Evolutionary conservation across 495 filamentous ascomycete species (phyloP).

Genomic region (Parathielavia appendiculata): DNA sequence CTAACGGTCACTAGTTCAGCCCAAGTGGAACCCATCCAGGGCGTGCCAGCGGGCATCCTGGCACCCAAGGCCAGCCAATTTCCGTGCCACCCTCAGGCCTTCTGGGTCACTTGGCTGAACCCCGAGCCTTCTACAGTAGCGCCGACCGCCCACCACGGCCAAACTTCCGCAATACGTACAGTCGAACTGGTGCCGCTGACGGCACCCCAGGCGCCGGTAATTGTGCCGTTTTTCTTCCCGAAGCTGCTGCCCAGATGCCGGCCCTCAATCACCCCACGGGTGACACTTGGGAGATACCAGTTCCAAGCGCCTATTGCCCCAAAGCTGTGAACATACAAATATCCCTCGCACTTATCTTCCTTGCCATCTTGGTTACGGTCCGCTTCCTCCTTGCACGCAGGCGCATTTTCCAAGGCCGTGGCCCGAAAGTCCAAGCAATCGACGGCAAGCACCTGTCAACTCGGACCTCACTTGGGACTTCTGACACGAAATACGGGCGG

Average conservation of each 20-base stretch:
- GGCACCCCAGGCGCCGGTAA: constrained; percentile 21
- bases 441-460: background rate
- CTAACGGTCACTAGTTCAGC: constrained; percentile 15
- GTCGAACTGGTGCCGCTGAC: constrained; percentile 4
- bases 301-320: constrained; percentile 21
- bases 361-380: constrained; percentile 23
- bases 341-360: constrained; percentile 30
- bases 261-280: constrained; percentile 35
- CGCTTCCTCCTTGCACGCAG: constrained; percentile 8
- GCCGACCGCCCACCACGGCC: constrained; percentile 28
- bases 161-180: constrained; percentile 20
- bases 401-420: background rate
- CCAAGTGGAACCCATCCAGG: constrained; percentile 15
- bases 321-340: constrained; percentile 27
- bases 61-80: constrained; percentile 21
- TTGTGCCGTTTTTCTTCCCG: constrained; percentile 27
- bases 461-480: background rate
- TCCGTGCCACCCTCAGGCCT: constrained; percentile 25
- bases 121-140: constrained; percentile 22
- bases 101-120: constrained; percentile 13
- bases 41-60: constrained; percentile 6
- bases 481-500: constrained; percentile 5
- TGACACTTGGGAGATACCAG: constrained; percentile 28
- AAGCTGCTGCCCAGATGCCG: constrained; percentile 36
- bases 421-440: too few relatives aligned